Percentiles rank a stretch among this genome's conserved stretches.
Conservation (phyloP, 768 basidiomycete genomes). For the Boletus reticuloceps region DNA sequence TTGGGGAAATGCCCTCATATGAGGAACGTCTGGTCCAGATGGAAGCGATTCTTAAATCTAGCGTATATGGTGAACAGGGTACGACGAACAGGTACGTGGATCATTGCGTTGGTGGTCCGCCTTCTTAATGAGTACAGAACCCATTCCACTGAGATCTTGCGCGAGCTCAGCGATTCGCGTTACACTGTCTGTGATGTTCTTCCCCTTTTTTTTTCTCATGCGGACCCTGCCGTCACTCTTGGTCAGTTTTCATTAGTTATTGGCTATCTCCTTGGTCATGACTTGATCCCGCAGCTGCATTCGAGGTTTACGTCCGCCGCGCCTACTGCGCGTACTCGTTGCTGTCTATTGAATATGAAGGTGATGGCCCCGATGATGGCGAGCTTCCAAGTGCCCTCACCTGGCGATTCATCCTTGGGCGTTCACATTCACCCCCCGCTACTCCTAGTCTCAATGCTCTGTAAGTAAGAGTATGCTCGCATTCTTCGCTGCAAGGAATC, state of each 20-base stretch:
- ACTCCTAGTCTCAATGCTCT: slow-evolving; percentile 62
- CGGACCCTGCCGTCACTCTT: slow-evolving; percentile 79
- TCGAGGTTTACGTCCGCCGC: slow-evolving; percentile 94
- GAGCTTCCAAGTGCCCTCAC: slow-evolving; percentile 78
- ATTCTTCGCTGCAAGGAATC: neutral
- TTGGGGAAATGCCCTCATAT: slow-evolving; percentile 95
- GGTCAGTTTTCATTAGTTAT: slow-evolving; percentile 44
- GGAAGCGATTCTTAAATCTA: slow-evolving; percentile 88
- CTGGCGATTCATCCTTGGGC: slow-evolving; percentile 95
- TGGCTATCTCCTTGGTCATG: neutral
- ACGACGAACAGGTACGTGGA: slow-evolving; percentile 51
- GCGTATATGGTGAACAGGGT: slow-evolving; percentile 85
- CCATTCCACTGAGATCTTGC: slow-evolving; percentile 83
- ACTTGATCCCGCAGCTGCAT: slow-evolving; percentile 59
- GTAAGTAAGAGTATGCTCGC: slow-evolving; percentile 12
- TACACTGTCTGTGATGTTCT: slow-evolving; percentile 98
- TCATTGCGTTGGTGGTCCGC: neutral
- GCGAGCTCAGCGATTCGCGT: slow-evolving; percentile 92
- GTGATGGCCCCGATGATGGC: slow-evolving; percentile 79
- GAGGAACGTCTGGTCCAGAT: slow-evolving; percentile 93
- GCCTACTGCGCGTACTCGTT: slow-evolving; percentile 94
- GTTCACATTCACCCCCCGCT: slow-evolving; percentile 80
- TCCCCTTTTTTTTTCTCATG: slow-evolving; percentile 92
- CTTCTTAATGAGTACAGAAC: slow-evolving; percentile 42
- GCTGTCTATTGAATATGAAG: slow-evolving; percentile 91